Conservation (phyloP, 495 filamentous ascomycete genomes). For the Coniosporium apollinis region DNA sequence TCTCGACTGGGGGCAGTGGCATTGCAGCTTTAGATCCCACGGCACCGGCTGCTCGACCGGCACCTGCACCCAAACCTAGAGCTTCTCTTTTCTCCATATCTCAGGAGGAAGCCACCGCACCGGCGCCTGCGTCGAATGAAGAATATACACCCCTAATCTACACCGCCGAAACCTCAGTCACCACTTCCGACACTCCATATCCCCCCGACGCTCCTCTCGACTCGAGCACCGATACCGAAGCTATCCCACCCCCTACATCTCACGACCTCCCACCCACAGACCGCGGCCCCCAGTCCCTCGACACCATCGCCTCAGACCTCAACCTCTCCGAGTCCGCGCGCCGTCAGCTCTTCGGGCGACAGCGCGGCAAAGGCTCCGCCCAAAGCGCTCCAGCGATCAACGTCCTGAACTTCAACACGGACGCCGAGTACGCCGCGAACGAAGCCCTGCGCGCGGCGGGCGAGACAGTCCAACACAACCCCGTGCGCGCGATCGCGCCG, state of each 20-base stretch:
- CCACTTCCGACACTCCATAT: not conserved
- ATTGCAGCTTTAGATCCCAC: slow-evolving; percentile 3
- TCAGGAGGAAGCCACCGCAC: slow-evolving; percentile 17
- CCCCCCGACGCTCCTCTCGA: not conserved
- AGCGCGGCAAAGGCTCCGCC: slow-evolving; percentile 17
- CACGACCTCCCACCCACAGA: slow-evolving; percentile 14
- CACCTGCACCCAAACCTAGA: slow-evolving; percentile 21
- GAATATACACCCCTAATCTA: slow-evolving; percentile 22
- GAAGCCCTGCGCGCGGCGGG: slow-evolving; percentile 52
- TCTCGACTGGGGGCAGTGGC: not conserved
- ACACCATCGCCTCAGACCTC: slow-evolving; percentile 51
- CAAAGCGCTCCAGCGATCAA: slow-evolving; percentile 20
- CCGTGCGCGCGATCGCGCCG: slow-evolving; percentile 66
- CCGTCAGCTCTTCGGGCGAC: slow-evolving; percentile 70
- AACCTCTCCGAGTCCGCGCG: slow-evolving; percentile 56
- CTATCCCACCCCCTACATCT: slow-evolving; percentile 1
- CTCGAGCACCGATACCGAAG: not conserved
- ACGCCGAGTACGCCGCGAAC: slow-evolving; percentile 70
- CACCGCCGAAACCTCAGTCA: not conserved
- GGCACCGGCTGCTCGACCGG: slow-evolving; percentile 4
- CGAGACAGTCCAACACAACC: slow-evolving; percentile 54
- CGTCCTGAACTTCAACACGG: slow-evolving; percentile 70
- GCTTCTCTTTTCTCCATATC: slow-evolving; percentile 46
- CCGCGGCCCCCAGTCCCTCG: too few species aligned
- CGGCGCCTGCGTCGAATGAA: slow-evolving; percentile 16